A percentile compares a stretch with the other conserved stretches of the same genome.
Evolutionary conservation across 495 filamentous ascomycete genomes (phyloP).

Genomic region (Penicillium salamii): DNA sequence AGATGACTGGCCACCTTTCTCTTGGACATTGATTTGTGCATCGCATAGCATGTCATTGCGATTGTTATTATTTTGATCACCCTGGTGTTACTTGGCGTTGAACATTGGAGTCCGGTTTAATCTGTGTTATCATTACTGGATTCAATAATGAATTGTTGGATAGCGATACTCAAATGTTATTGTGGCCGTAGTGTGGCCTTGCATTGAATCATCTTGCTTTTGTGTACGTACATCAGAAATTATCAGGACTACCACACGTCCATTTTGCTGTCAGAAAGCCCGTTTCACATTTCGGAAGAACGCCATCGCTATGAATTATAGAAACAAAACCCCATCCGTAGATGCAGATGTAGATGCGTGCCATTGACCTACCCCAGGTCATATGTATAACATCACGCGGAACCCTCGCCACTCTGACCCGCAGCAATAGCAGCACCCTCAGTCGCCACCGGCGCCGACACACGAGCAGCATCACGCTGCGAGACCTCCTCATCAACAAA

Average conservation of each 20-base stretch:
- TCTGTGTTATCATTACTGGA: slow-evolving; percentile 9
- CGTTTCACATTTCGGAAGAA: slow-evolving; percentile 13
- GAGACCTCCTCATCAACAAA: slow-evolving; percentile 77
- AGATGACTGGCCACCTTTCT: slow-evolving; percentile 37
- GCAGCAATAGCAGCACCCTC: slow-evolving; percentile 34
- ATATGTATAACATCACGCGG: neutral
- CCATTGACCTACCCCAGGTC: too few relatives aligned
- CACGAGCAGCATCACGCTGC: slow-evolving; percentile 30
- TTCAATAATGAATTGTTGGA: slow-evolving; percentile 4
- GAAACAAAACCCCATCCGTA: neutral
- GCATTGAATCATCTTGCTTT: neutral
- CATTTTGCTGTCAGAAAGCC: too few relatives aligned
- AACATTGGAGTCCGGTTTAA: slow-evolving; percentile 1
- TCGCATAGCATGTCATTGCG: neutral
- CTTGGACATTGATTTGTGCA: slow-evolving; percentile 5
- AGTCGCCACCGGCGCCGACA: slow-evolving; percentile 25
- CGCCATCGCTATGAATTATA: slow-evolving; percentile 51
- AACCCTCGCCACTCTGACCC: neutral
- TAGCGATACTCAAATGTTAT: slow-evolving; percentile 6
- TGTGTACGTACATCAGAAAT: too few relatives aligned
- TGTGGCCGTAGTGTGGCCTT: slow-evolving; percentile 3
- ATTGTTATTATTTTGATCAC: neutral
- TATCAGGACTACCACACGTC: too few relatives aligned
- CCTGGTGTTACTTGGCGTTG: slow-evolving; percentile 2
- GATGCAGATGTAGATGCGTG: neutral